Conservation (phyloP, 495 filamentous ascomycete species). For the Terfezia boudieri region DNA sequence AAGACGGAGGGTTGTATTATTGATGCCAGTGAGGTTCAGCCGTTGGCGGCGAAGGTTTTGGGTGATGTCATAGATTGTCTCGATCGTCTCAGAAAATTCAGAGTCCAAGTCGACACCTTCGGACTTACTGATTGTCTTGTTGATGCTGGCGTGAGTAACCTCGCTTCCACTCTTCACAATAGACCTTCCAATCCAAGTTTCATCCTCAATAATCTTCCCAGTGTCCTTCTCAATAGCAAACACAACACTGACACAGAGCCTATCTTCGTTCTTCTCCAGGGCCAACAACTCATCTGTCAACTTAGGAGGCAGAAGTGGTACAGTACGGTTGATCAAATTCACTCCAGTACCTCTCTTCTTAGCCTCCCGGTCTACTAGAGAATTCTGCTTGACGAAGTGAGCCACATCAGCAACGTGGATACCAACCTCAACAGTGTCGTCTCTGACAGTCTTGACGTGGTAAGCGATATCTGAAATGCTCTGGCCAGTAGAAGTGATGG, state of each 20-base stretch:
- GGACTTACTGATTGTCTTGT: conserved; percentile 45
- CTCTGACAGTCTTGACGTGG: conserved; percentile 59
- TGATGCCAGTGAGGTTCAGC: conserved; percentile 50
- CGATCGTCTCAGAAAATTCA: conserved; percentile 41
- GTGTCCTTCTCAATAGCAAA: conserved; percentile 65
- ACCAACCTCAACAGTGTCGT: conserved; percentile 81
- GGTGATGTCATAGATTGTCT: conserved; percentile 51
- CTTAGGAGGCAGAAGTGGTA: conserved; percentile 71
- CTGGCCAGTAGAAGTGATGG: conserved; percentile 62
- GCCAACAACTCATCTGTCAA: conserved; percentile 74
- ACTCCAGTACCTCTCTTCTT: conserved; percentile 96
- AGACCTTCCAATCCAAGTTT: conserved; percentile 83
- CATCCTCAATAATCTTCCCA: conserved; percentile 54
- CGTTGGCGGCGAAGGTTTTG: conserved; percentile 76
- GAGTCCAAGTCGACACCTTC: conserved; percentile 35
- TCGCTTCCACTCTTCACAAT: conserved; percentile 78
- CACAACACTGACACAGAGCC: conserved; percentile 76
- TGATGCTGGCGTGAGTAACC: conserved; percentile 63
- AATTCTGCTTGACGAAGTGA: conserved; percentile 91
- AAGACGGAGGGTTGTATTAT: conserved; percentile 66
- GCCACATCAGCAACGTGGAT: conserved; percentile 90
- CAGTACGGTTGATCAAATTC: conserved; percentile 73
- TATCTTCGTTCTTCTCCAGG: conserved; percentile 61
- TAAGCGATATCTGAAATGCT: conserved; percentile 78
- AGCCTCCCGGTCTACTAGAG: conserved; percentile 86